Evolutionary conservation across 2,329 filamentous ascomycete species (phyloP).

Genomic region (Arthrobotrys entomopaga): DNA sequence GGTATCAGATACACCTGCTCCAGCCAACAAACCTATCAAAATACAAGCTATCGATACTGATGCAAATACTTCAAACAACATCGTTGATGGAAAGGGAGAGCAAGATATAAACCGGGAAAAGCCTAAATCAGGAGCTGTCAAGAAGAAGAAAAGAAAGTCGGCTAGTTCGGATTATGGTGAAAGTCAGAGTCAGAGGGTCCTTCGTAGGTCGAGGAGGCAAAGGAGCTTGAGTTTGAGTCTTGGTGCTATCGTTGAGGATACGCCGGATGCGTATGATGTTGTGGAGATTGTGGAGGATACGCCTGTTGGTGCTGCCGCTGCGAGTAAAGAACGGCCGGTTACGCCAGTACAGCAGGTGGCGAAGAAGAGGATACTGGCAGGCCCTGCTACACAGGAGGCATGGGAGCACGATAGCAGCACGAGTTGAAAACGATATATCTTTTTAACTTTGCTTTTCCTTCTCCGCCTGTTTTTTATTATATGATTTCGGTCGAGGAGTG

Average conservation of each 20-base stretch:
- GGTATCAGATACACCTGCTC: constrained; percentile 17
- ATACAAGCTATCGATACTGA: not conserved
- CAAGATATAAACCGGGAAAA: not conserved
- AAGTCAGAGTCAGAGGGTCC: not conserved
- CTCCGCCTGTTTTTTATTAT: too few relatives aligned
- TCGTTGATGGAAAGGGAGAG: too few relatives aligned
- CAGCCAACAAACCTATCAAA: constrained; percentile 27
- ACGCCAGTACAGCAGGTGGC: not conserved
- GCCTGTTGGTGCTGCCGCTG: not conserved
- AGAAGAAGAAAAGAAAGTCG: not conserved
- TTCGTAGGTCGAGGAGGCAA: constrained; percentile 23
- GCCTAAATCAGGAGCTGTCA: not conserved
- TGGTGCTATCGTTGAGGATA: constrained; percentile 1
- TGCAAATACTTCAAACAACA: not conserved
- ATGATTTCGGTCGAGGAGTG: too few relatives aligned
- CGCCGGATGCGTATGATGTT: not conserved
- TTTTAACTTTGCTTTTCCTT: too few relatives aligned
- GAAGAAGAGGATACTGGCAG: constrained; percentile 44
- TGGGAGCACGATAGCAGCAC: constrained; percentile 36
- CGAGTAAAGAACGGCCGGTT: not conserved
- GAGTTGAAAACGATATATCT: not conserved
- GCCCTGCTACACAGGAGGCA: constrained; percentile 45
- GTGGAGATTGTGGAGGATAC: constrained; percentile 16
- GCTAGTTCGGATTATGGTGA: too few relatives aligned
- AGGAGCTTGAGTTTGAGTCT: constrained; percentile 35